These are phyloP conservation scores for Leccinum variicolor DNA, from an alignment of 768 basidiomycete species.

Conservation along the genomic window DNA sequence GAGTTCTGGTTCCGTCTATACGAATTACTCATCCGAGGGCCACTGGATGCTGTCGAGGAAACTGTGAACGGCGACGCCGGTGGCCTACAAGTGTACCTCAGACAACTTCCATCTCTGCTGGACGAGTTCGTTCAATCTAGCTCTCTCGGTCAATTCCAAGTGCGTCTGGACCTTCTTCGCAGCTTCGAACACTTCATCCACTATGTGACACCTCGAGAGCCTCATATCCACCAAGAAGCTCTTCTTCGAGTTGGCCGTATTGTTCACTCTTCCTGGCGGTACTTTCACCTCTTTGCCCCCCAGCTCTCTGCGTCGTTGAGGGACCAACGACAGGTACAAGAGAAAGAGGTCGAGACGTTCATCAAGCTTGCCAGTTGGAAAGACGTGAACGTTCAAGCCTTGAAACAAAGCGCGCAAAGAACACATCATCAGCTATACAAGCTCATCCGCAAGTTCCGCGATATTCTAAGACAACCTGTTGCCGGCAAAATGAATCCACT, in stretches of 20 bases:
- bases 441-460: conserved; percentile 88
- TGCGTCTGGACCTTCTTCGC: conserved; percentile 62
- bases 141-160: conserved; percentile 80
- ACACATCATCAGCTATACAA: conserved; percentile 93
- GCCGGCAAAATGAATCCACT: conserved; percentile 36
- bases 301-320: conserved; percentile 47
- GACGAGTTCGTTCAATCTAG: conserved; percentile 73
- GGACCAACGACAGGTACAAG: conserved; percentile 56
- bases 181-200: conserved; percentile 59
- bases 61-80: conserved; percentile 30
- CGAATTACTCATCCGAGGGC: conserved; percentile 68
- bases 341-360: conserved; percentile 78
- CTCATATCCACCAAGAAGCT: conserved; percentile 25
- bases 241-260: conserved; percentile 54
- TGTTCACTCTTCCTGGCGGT: conserved; percentile 55
- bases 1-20: conserved; percentile 94
- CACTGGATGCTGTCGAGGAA: conserved; percentile 45
- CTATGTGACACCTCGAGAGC: conserved; percentile 34
- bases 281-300: conserved; percentile 60
- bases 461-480: conserved; percentile 75
- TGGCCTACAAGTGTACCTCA: conserved; percentile 50
- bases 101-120: conserved; percentile 68
- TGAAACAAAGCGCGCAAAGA: conserved; percentile 85
- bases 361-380: conserved; percentile 99
- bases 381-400: conserved; percentile 91